Evolutionary conservation across 768 basidiomycete species (phyloP), one percentile per base, ranked within the genome.

Genomic region (Suillus tomentosus): DNA sequence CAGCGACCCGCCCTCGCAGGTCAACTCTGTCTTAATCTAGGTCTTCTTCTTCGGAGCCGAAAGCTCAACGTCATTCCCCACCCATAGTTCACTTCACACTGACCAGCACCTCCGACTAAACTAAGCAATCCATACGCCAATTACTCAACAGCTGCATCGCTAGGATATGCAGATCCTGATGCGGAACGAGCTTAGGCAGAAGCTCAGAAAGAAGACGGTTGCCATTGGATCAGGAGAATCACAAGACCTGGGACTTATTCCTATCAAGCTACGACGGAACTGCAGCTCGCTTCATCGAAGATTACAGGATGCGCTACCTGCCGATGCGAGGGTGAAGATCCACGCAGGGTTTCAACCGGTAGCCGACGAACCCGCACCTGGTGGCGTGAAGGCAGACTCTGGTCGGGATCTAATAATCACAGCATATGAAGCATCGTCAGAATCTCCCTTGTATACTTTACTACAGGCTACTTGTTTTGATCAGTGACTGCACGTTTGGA

Each of bases 111-210:
- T 73, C 79, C 80, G 11, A 70, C 73, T 6, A 88, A 85, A 71
- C 82, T 87, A 11, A 80, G 86, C 1, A 86, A 89, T 69, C 85
- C 84, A n/a, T 88, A 85, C 65, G 83, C 90, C 1, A 91, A 96
- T 73, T 99, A 99, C 75, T 87, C 93, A 11, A 95, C 94, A 0
- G 90, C 96, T 0, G 89, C 85, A 56, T 91, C 89, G 1, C 82
- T 99, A 1, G 96, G 96, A 1, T 89, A 85, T 70, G 79, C 70
- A 11, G 95, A 96, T 70, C 90, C 89, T 2, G 92, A 94, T 65
- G 87, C 81, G 8, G 91, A 91, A 63, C 79, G 84, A 60, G 70
- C 83, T 36, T 79, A 80, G n/a, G 85, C 84, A 0, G 88, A 90
- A 70, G 79, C 71, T 93, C 64, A 81, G 86, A 65, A 88, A 85